Evolutionary conservation across 805 yeast genomes (phyloP), one percentile per base, ranked within the genome.

Genomic region (Pichia thaimueangensis): DNA sequence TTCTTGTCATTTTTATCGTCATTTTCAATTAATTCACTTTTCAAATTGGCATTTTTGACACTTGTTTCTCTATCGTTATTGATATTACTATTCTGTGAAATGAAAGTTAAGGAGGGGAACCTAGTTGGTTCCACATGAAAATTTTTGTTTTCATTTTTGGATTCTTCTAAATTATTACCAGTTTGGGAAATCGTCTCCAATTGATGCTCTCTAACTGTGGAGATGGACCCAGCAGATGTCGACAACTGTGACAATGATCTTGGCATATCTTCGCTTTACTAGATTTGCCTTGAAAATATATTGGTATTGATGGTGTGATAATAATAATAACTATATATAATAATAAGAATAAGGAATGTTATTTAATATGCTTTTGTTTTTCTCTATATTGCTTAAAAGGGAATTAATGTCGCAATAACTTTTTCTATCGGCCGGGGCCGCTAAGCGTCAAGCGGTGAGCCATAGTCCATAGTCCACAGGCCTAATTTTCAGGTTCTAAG

Each of bases 1-100:
- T 51, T 45, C 5, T 40, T 37, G 24, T 51, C 43, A 10, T 35
- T 38, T 22, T 21, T 42, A 19, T 42, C 41, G 22, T n/a, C 27
- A 9, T 51, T 54, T 11, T 41, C 41, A 16, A 53, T 53, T 22
- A 53, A 35, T 41, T 55, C 55, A 37, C 53, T 50, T 39, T 36
- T 45, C 32, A 38, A 45, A 38, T 42, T 51, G 35, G 35, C 54
- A 37, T 39, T 47, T 39, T 42, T 47, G 1, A 47, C 37, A 31
- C 47, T 42, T 15, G 50, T 47, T 32, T 41, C 45, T 13, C 39
- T 32, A 22, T 40, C 44, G 11, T 13, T 23, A 10, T 24, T 31
- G n/a, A n/a, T n/a, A n/a, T 20, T 12, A 11, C 10, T 30, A 22
- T 35, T 39, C 7, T 37, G 32, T 6, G 43, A 37, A 15, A 43